These are phyloP conservation scores for Urostyla sp. DNA, from an alignment of 73 alveolate species.

Conservation along the genomic window DNA sequence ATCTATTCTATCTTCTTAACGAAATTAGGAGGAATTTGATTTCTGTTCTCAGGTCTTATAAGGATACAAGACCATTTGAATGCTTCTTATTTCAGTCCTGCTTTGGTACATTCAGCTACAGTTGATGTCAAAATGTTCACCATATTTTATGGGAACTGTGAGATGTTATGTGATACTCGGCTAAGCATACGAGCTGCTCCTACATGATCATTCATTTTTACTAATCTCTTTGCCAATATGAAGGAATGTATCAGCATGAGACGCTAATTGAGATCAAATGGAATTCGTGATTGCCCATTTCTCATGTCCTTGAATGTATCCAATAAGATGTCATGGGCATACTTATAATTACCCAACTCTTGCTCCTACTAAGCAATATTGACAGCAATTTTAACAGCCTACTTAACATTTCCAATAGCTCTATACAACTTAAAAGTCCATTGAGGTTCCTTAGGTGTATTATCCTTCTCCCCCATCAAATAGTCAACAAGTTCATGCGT, in stretches of 20 bases:
- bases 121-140: slow-evolving; percentile 98
- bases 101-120: slow-evolving; percentile 99
- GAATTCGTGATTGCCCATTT: slow-evolving; percentile 82
- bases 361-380: slow-evolving; percentile 95
- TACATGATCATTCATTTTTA: slow-evolving; percentile 88
- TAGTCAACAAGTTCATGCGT: slow-evolving; percentile 93
- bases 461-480: slow-evolving; percentile 93
- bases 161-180: slow-evolving; percentile 96
- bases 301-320: slow-evolving; percentile 91
- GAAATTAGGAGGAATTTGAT: slow-evolving; percentile 90
- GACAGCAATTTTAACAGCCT: slow-evolving; percentile 95
- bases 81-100: slow-evolving; percentile 94
- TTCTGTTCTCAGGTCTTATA: slow-evolving; percentile 97
- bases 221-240: slow-evolving; percentile 90
- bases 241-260: slow-evolving; percentile 98
- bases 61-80: slow-evolving; percentile 97
- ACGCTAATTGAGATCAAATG: slow-evolving; percentile 90
- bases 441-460: slow-evolving; percentile 94
- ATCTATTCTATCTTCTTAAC: slow-evolving; percentile 90
- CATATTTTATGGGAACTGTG: slow-evolving; percentile 98
- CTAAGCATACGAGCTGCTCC: slow-evolving; percentile 96
- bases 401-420: slow-evolving; percentile 82
- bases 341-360: slow-evolving; percentile 94
- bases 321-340: slow-evolving; percentile 95
- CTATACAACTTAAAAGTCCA: slow-evolving; percentile 88